Percentiles rank a stretch among this genome's conserved stretches.
Conservation (phyloP, 768 basidiomycete species). For the Plicaturopsis crispa region DNA sequence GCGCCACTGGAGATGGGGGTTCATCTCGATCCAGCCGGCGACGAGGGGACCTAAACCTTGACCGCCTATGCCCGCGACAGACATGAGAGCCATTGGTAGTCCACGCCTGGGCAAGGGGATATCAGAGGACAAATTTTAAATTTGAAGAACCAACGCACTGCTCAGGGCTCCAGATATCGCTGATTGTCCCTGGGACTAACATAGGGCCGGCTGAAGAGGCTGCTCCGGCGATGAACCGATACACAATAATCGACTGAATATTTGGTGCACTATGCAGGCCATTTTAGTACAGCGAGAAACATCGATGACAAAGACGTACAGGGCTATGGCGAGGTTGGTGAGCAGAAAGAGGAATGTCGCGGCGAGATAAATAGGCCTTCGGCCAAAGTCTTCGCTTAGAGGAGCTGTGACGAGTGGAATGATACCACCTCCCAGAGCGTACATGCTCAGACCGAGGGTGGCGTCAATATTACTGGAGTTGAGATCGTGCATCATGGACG, state of each 20-base stretch:
- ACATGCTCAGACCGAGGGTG: slow-evolving; percentile 24
- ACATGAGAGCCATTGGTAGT: slow-evolving; percentile 45
- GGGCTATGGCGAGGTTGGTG: slow-evolving; percentile 27
- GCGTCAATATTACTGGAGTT: slow-evolving; percentile 7
- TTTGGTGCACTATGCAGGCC: slow-evolving; percentile 36
- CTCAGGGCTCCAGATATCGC: slow-evolving; percentile 58
- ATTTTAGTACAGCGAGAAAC: not conserved
- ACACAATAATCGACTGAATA: slow-evolving; percentile 55
- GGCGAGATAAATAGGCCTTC: slow-evolving; percentile 32
- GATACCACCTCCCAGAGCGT: slow-evolving; percentile 36
- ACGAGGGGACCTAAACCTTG: slow-evolving; percentile 40
- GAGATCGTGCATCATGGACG: slow-evolving; percentile 34
- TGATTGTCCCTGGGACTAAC: slow-evolving; percentile 69
- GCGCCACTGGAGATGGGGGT: slow-evolving; percentile 38
- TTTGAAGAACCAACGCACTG: slow-evolving; percentile 36
- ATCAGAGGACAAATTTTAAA: not conserved
- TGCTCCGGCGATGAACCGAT: slow-evolving; percentile 57
- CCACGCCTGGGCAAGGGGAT: slow-evolving; percentile 31
- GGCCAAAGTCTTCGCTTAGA: slow-evolving; percentile 42
- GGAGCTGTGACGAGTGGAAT: slow-evolving; percentile 42
- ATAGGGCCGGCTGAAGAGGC: slow-evolving; percentile 65
- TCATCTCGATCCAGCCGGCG: slow-evolving; percentile 41
- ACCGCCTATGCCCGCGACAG: slow-evolving; percentile 33
- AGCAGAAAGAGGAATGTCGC: slow-evolving; percentile 27
- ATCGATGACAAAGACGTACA: slow-evolving; percentile 7